Conservation (phyloP, 441 rosid species). For the Adansonia grandidieri region DNA sequence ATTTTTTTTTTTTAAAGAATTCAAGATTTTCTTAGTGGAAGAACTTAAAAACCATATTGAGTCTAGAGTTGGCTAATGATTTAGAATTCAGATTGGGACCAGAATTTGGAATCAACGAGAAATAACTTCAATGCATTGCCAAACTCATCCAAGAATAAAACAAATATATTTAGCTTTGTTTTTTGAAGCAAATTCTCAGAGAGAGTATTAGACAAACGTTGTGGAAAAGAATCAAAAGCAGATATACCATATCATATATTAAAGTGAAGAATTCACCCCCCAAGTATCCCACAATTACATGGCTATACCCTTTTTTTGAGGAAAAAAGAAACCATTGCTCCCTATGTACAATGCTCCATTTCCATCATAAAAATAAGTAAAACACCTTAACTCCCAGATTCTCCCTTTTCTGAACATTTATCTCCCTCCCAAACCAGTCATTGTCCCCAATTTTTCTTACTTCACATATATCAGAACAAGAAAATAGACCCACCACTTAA, state of each 20-base stretch:
- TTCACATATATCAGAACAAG: not conserved
- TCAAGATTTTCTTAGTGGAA: not conserved
- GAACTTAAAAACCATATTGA: too few relatives aligned
- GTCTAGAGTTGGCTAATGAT: too few relatives aligned
- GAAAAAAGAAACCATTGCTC: slow-evolving; percentile 29
- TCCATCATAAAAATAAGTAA: slow-evolving; percentile 30
- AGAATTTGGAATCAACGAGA: not conserved
- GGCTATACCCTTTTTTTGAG: slow-evolving; percentile 34
- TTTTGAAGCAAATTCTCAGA: slow-evolving; percentile 6
- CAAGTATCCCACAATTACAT: slow-evolving; percentile 46
- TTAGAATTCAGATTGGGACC: not conserved
- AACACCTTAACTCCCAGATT: slow-evolving; percentile 16
- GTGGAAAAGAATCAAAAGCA: slow-evolving; percentile 36
- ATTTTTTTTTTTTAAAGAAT: not conserved
- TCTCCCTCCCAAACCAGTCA: not conserved
- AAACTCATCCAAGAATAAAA: not conserved
- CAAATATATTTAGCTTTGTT: not conserved
- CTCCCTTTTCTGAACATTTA: not conserved
- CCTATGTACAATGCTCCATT: slow-evolving; percentile 38
- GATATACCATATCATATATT: slow-evolving; percentile 34
- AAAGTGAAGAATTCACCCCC: slow-evolving; percentile 42
- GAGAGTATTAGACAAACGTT: not conserved
- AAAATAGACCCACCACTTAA: slow-evolving; percentile 11
- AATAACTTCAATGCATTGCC: not conserved
- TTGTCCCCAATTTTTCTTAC: not conserved